Conservation (phyloP, 305 asterid genomes). For the Striga hermonthica region DNA sequence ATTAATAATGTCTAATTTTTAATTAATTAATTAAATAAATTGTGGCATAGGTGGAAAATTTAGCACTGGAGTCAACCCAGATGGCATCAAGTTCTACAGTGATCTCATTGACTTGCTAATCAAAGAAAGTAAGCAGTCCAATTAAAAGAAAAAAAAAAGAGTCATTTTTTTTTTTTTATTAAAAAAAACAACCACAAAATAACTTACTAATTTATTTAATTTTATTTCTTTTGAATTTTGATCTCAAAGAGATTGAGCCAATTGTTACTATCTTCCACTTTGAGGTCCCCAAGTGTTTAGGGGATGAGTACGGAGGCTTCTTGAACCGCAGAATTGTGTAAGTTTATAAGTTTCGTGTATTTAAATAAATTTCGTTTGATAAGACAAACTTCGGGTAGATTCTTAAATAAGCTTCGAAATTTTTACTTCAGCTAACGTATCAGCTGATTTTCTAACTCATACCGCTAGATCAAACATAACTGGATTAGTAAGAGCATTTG, state of each 20-base stretch:
- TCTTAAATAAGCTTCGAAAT: no score
- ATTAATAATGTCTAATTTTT: neutral
- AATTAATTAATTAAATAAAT: no score
- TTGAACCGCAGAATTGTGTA: conserved; percentile 43
- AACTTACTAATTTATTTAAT: neutral
- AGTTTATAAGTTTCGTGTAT: no score
- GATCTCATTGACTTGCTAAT: conserved; percentile 41
- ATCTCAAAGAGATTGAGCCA: conserved; percentile 43
- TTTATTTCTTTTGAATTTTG: neutral
- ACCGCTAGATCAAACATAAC: no score
- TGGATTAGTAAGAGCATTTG: no score
- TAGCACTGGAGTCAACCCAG: conserved; percentile 39
- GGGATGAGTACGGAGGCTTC: conserved; percentile 54
- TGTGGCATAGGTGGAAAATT: conserved; percentile 36
- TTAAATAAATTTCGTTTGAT: no score
- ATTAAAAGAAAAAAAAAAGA: no score
- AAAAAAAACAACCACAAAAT: neutral
- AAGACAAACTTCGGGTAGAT: no score
- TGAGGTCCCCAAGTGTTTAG: conserved; percentile 62
- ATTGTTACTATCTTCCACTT: conserved; percentile 58
- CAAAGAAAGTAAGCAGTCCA: conserved; percentile 30
- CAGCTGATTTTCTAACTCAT: no score
- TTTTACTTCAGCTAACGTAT: no score
- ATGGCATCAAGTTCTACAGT: conserved; percentile 42
- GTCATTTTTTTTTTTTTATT: neutral